phyloP scores from a whole-genome alignment of 2,329 filamentous ascomycete species.

The Fusarium longipes region DNA sequence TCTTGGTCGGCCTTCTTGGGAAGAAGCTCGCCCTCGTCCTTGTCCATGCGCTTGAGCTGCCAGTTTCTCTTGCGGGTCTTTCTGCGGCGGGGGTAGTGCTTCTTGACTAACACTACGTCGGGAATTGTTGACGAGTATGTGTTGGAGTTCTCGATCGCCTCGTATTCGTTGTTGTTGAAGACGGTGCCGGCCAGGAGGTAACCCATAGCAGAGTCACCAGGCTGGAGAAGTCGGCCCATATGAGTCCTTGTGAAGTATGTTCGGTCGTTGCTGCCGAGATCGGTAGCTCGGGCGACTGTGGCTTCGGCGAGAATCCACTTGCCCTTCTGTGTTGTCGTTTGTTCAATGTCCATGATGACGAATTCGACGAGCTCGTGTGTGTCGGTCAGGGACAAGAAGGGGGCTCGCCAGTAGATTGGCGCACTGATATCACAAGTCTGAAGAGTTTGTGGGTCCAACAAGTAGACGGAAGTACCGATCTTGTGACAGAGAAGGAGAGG shows the following conservation, averaged over 20 bases:
- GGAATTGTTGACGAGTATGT: slow-evolving; percentile 83
- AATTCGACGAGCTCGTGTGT: slow-evolving; percentile 90
- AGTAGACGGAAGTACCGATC: slow-evolving; percentile 88
- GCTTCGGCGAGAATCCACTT: slow-evolving; percentile 87
- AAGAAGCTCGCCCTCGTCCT: slow-evolving; percentile 87
- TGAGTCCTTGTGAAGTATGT: slow-evolving; percentile 94
- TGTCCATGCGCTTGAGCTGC: slow-evolving; percentile 93
- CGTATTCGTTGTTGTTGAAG: slow-evolving; percentile 90
- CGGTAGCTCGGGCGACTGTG: slow-evolving; percentile 86
- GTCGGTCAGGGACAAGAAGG: slow-evolving; percentile 86
- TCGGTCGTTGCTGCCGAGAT: slow-evolving; percentile 86
- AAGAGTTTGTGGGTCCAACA: slow-evolving; percentile 90
- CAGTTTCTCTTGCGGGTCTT: slow-evolving; percentile 86
- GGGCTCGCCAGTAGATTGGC: slow-evolving; percentile 88
- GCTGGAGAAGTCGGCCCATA: slow-evolving; percentile 83
- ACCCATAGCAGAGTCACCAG: slow-evolving; percentile 94
- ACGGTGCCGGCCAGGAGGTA: slow-evolving; percentile 90
- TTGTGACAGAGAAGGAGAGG: slow-evolving; percentile 88
- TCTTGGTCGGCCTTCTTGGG: slow-evolving; percentile 90
- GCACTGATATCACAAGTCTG: slow-evolving; percentile 88
- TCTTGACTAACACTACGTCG: slow-evolving; percentile 96
- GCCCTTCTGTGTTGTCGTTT: slow-evolving; percentile 77
- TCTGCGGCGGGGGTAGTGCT: slow-evolving; percentile 88
- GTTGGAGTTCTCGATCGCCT: slow-evolving; percentile 81
- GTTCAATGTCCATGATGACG: slow-evolving; percentile 93